Evolutionary conservation across 106 monocot genomes (phyloP).

Genomic region (Dendrobium chrysotoxum): DNA sequence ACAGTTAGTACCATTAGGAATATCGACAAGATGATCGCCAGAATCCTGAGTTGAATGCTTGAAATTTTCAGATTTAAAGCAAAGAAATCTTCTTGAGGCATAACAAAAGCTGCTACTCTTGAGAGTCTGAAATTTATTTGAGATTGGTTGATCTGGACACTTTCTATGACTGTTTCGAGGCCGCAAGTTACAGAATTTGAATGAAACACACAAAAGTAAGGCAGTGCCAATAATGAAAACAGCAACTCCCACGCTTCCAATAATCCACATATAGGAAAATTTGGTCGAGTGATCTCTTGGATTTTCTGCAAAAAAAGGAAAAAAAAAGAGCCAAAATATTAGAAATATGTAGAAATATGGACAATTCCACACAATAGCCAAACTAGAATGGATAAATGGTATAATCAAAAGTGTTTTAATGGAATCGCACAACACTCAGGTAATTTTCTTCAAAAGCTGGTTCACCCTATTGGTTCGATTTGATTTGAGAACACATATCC

Average conservation of each 20-base stretch:
- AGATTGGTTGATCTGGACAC: slow-evolving; percentile 25
- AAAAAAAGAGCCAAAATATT: background rate
- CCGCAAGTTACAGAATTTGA: slow-evolving; percentile 24
- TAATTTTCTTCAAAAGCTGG: too few species aligned
- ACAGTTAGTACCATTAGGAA: slow-evolving; percentile 44
- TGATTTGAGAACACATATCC: too few species aligned
- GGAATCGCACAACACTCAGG: too few species aligned
- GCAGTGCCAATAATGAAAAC: slow-evolving; percentile 46
- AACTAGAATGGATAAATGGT: too few species aligned
- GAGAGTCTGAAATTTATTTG: slow-evolving; percentile 76
- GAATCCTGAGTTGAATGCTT: slow-evolving; percentile 33
- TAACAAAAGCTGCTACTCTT: slow-evolving; percentile 66
- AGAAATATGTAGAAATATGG: too few species aligned
- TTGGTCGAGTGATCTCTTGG: slow-evolving; percentile 33
- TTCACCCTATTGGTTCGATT: too few species aligned
- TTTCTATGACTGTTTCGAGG: slow-evolving; percentile 35
- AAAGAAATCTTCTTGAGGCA: slow-evolving; percentile 53
- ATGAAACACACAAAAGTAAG: slow-evolving; percentile 46
- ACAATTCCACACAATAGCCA: too few species aligned
- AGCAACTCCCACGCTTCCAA: slow-evolving; percentile 64
- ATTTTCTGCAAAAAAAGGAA: slow-evolving; percentile 34
- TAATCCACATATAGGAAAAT: slow-evolving; percentile 73
- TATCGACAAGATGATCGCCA: slow-evolving; percentile 39
- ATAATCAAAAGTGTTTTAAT: too few species aligned
- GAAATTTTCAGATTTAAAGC: slow-evolving; percentile 48